These are phyloP conservation scores for Chaetomiaceae sp. DNA, from an alignment of 2,329 filamentous ascomycete genomes.

Conservation along the genomic window DNA sequence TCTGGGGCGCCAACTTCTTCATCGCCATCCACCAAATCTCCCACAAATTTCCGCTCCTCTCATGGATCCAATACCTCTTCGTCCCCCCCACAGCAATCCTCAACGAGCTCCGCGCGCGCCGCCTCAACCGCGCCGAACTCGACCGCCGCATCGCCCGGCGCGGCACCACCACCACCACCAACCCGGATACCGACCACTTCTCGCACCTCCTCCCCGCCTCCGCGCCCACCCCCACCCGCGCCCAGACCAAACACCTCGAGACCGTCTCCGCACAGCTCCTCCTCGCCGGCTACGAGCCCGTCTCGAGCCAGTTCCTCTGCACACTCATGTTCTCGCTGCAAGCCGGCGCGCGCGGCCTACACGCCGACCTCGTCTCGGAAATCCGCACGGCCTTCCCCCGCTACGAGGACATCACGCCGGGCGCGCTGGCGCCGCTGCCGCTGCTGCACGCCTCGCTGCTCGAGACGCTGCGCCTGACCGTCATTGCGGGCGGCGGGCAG, in stretches of 20 bases:
- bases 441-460: constrained; percentile 32
- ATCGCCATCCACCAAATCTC: constrained; percentile 7
- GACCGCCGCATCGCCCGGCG: too few species aligned
- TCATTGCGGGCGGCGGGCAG: constrained; percentile 23
- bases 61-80: constrained; percentile 6
- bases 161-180: too few species aligned
- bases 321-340: constrained; percentile 19
- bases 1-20: constrained; percentile 9
- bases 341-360: constrained; percentile 24
- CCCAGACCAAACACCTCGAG: too few species aligned
- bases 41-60: constrained; percentile 8
- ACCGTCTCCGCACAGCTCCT: neutral
- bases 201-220: too few species aligned
- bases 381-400: constrained; percentile 27
- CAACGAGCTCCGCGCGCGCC: too few species aligned
- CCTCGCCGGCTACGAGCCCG: too few species aligned
- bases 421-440: constrained; percentile 21
- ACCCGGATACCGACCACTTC: too few species aligned
- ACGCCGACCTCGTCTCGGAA: constrained; percentile 25
- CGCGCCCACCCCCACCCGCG: too few species aligned
- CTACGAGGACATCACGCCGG: constrained; percentile 27
- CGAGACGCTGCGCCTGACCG: constrained; percentile 31
- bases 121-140: too few species aligned
- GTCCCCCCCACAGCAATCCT: constrained; percentile 2
- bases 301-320: constrained; percentile 15